Conservation (phyloP, 371 early-diverging fungal species). For the Coemansia sp. region DNA sequence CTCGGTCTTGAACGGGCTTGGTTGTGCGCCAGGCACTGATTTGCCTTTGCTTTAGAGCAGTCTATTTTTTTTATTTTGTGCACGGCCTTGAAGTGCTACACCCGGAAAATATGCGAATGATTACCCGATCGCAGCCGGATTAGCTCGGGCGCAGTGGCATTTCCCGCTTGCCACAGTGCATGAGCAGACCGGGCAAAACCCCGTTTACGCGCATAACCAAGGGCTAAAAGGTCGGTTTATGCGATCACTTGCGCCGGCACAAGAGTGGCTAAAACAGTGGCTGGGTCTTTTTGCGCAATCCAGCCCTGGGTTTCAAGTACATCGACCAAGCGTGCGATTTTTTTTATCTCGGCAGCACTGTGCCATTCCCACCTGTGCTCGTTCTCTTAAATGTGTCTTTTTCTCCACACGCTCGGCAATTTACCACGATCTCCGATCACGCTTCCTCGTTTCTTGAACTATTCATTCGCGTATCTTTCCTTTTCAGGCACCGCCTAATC, state of each 20-base stretch:
- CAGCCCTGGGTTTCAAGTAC: slow-evolving; percentile 8
- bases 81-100: no score
- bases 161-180: background rate
- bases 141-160: background rate
- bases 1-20: no score
- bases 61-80: no score
- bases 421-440: slow-evolving; percentile 12
- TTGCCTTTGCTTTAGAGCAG: no score
- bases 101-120: no score
- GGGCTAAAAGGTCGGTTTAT: background rate
- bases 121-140: no score
- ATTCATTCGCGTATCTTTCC: background rate
- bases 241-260: background rate
- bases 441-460: background rate
- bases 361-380: background rate
- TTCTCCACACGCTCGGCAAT: slow-evolving; percentile 15
- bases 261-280: slow-evolving; percentile 17
- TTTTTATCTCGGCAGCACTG: slow-evolving; percentile 3
- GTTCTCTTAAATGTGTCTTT: slow-evolving; percentile 8
- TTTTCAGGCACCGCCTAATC: background rate
- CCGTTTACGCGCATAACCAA: slow-evolving; percentile 5
- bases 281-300: slow-evolving; percentile 9
- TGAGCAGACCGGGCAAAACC: background rate
- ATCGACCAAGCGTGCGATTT: slow-evolving; percentile 4
- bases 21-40: no score